Evolutionary conservation across 192 early-diverging fungal genomes (phyloP).

Genomic region (Entomortierella parvispora): DNA sequence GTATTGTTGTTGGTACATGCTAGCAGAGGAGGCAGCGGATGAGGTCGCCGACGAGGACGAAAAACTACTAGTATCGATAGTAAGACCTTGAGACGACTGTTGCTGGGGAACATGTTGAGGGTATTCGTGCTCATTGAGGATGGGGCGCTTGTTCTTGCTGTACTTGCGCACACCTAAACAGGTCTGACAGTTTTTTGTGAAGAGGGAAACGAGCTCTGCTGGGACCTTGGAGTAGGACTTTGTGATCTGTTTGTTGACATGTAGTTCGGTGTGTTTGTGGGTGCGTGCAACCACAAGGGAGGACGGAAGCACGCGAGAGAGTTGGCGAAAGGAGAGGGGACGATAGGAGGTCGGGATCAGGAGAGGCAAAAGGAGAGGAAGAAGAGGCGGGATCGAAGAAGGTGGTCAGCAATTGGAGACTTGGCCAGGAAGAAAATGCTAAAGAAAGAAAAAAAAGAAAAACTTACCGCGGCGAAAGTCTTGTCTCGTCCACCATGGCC

Average conservation of each 20-base stretch:
- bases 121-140: conserved; percentile 18
- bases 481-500: conserved; percentile 33
- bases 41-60: conserved; percentile 2
- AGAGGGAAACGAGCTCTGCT: conserved; percentile 25
- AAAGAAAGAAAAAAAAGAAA: background rate
- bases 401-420: no score
- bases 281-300: no score
- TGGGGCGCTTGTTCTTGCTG: conserved; percentile 26
- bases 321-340: background rate
- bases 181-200: conserved; percentile 30
- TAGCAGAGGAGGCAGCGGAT: conserved; percentile 1
- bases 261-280: background rate
- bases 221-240: conserved; percentile 31
- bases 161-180: conserved; percentile 29
- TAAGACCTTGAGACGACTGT: conserved; percentile 10
- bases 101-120: conserved; percentile 17
- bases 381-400: background rate
- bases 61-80: conserved; percentile 13
- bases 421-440: no score
- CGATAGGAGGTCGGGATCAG: background rate
- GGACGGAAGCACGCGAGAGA: background rate
- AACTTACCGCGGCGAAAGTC: conserved; percentile 32
- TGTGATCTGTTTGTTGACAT: conserved; percentile 9
- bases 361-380: background rate
- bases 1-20: conserved; percentile 13